These are phyloP conservation scores for Fusarium sp. DNA, from an alignment of 2,329 filamentous ascomycete species.

Conservation along the genomic window DNA sequence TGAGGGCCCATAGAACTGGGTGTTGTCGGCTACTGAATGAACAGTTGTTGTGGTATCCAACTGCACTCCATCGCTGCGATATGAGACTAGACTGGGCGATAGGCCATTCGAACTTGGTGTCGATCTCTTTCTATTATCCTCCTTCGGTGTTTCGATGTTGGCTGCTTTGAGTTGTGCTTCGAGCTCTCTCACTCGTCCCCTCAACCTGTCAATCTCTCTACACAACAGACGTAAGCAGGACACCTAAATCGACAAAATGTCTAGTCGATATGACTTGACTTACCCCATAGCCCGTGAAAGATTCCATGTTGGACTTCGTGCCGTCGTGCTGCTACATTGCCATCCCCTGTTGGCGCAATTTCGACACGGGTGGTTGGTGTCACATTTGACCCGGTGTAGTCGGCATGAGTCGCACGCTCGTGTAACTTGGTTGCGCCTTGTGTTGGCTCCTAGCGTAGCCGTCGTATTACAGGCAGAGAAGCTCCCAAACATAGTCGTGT, in stretches of 20 bases:
- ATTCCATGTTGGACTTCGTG: not conserved
- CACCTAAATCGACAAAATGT: too few species aligned
- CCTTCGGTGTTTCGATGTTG: not conserved
- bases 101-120: fast-evolving
- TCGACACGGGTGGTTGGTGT: not conserved
- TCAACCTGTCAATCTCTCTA: not conserved
- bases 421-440: not conserved
- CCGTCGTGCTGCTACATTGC: not conserved
- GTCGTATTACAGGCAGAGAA: not conserved
- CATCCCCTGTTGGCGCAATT: not conserved
- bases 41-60: fast-evolving
- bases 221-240: fast-evolving
- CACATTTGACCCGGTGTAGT: constrained; percentile 2
- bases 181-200: not conserved
- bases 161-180: not conserved
- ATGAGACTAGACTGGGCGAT: fast-evolving
- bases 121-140: fast-evolving
- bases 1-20: not conserved
- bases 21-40: not conserved
- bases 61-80: not conserved
- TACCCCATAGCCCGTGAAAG: not conserved
- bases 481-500: not conserved
- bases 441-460: fast-evolving
- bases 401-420: constrained; percentile 3
- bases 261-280: too few species aligned